Evolutionary conservation across 2,329 filamentous ascomycete genomes (phyloP).

Genomic region (Colletotrichum phormii): DNA sequence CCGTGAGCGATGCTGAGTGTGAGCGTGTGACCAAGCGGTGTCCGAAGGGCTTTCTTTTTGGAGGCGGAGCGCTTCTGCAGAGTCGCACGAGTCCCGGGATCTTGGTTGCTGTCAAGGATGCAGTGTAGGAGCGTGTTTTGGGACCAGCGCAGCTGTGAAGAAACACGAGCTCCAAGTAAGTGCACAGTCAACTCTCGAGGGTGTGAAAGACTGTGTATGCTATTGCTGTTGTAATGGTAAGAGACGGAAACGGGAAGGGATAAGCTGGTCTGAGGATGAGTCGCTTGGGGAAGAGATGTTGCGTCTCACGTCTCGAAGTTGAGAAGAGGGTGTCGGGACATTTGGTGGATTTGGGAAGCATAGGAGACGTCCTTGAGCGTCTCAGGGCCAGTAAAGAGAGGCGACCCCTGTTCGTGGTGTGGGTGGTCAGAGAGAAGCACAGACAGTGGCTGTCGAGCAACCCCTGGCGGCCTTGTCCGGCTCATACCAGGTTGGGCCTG

Average conservation of each 20-base stretch:
- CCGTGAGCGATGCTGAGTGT: not conserved
- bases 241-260: conserved; percentile 29
- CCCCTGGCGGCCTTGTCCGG: conserved; percentile 33
- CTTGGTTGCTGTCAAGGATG: conserved; percentile 36
- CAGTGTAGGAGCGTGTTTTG: conserved; percentile 34
- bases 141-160: conserved; percentile 25
- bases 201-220: too few relatives aligned
- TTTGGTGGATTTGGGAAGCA: conserved; percentile 30
- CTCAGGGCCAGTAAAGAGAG: conserved; percentile 26
- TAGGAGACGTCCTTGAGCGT: conserved; percentile 7
- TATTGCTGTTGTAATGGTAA: not conserved
- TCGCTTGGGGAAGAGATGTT: conserved; percentile 33
- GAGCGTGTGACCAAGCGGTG: conserved; percentile 27
- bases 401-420: conserved; percentile 29
- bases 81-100: conserved; percentile 35
- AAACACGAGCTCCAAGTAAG: conserved; percentile 19
- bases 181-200: not conserved
- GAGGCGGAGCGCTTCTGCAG: conserved; percentile 14
- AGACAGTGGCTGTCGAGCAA: conserved; percentile 35
- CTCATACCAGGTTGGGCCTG: conserved; percentile 32
- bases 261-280: conserved; percentile 34
- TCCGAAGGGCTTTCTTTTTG: conserved; percentile 6
- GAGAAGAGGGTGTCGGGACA: conserved; percentile 33
- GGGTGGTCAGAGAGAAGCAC: conserved; percentile 35
- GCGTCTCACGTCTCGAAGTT: conserved; percentile 36